Evolutionary conservation across 2,329 filamentous ascomycete species (phyloP).

Genomic region (Xylariaceae sp.): DNA sequence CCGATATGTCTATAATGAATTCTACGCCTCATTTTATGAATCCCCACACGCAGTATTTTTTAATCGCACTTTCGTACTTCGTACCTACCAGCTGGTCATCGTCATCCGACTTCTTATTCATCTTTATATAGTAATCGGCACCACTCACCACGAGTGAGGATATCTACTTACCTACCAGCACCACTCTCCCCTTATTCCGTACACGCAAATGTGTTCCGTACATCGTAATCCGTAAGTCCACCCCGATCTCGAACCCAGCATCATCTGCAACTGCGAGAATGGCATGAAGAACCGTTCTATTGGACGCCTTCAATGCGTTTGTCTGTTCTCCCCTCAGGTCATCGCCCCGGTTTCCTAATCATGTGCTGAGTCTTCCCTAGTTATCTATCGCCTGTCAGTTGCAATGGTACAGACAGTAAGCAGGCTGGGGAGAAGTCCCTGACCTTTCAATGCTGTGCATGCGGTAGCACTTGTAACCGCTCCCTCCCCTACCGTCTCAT

Average conservation of each 20-base stretch:
- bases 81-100: neutral
- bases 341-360: neutral
- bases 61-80: too few relatives aligned
- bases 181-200: neutral
- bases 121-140: neutral
- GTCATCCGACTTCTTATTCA: neutral
- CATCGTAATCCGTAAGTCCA: too few relatives aligned
- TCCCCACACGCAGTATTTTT: too few relatives aligned
- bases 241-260: neutral
- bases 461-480: slow-evolving; percentile 20
- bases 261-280: neutral
- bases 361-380: neutral
- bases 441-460: neutral
- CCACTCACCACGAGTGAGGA: neutral
- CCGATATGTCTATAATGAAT: too few relatives aligned
- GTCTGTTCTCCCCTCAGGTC: neutral
- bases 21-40: too few relatives aligned
- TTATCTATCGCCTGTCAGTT: neutral
- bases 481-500: slow-evolving; percentile 13
- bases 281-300: neutral
- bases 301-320: neutral
- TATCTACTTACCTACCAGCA: neutral
- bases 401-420: neutral
- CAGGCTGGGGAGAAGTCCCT: neutral
- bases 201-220: neutral